A percentile compares a stretch with the other conserved stretches of the same genome.
Evolutionary conservation across 768 basidiomycete genomes (phyloP).

Genomic region (Serendipita vermifera): DNA sequence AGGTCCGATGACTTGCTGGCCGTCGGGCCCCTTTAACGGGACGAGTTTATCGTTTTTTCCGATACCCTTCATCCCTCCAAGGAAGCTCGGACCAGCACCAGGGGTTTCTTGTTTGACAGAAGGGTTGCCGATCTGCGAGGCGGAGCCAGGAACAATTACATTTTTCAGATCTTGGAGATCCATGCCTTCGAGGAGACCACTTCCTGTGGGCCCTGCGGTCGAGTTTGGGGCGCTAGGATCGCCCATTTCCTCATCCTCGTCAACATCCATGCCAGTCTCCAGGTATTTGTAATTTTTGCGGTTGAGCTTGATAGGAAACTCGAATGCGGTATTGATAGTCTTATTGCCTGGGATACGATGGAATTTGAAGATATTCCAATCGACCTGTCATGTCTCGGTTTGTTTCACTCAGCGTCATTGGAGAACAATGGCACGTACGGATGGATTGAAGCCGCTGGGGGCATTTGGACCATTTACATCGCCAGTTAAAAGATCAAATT

Average conservation of each 20-base stretch:
- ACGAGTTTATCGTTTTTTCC: slow-evolving; percentile 15
- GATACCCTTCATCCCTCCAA: too few species aligned
- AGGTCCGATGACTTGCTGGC: slow-evolving; percentile 65
- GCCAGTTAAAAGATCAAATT: slow-evolving; percentile 4
- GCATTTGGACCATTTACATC: background rate
- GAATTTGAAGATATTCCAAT: slow-evolving; percentile 8
- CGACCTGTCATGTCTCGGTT: slow-evolving; percentile 6
- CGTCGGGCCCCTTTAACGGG: slow-evolving; percentile 46
- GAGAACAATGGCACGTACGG: background rate
- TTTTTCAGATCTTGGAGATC: slow-evolving; percentile 8
- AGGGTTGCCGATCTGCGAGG: slow-evolving; percentile 2
- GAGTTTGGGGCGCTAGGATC: background rate
- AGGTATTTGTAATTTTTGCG: slow-evolving; percentile 6
- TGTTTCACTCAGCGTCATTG: too few species aligned
- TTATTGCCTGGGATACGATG: slow-evolving; percentile 9
- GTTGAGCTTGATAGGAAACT: slow-evolving; percentile 2
- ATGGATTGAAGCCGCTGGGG: background rate
- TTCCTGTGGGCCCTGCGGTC: background rate
- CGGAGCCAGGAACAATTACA: background rate
- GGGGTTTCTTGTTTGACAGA: background rate
- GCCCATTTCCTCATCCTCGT: background rate
- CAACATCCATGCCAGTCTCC: slow-evolving; percentile 3
- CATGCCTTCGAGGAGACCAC: slow-evolving; percentile 3
- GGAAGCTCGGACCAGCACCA: slow-evolving; percentile 6
- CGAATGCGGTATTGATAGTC: background rate